Evolutionary conservation across 495 filamentous ascomycete genomes (phyloP).

Genomic region (Daldinia concentrica): DNA sequence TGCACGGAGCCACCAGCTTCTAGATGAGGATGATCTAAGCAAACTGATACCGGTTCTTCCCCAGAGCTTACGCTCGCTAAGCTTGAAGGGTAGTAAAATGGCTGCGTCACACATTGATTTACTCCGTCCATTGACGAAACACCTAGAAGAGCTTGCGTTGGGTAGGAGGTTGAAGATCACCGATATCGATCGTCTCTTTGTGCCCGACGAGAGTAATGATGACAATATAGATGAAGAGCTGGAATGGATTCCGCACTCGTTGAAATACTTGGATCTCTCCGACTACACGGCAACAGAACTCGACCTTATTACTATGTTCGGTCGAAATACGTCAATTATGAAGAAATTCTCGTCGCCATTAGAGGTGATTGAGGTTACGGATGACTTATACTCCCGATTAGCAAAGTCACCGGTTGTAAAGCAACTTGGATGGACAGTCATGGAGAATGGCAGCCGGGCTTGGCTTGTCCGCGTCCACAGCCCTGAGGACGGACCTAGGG

Average conservation of each 20-base stretch:
- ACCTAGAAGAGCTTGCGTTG: constrained; percentile 81
- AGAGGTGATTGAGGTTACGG: constrained; percentile 79
- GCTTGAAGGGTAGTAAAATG: constrained; percentile 79
- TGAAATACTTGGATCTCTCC: constrained; percentile 79
- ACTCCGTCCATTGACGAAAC: constrained; percentile 77
- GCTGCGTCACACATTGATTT: constrained; percentile 68
- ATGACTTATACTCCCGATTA: constrained; percentile 73
- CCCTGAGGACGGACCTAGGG: constrained; percentile 44
- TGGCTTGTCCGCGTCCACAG: constrained; percentile 71
- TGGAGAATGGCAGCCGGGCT: constrained; percentile 70
- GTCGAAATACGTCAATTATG: constrained; percentile 66
- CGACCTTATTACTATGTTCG: constrained; percentile 70
- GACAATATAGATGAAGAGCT: constrained; percentile 45
- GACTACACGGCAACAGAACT: constrained; percentile 70
- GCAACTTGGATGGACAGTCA: constrained; percentile 70
- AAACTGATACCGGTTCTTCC: constrained; percentile 75
- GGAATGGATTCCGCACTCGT: constrained; percentile 67
- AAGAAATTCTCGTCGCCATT: constrained; percentile 71
- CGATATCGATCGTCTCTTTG: constrained; percentile 69
- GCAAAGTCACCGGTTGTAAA: constrained; percentile 58
- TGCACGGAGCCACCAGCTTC: constrained; percentile 74
- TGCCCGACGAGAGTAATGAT: constrained; percentile 54
- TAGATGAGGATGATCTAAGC: constrained; percentile 71
- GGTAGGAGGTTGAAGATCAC: constrained; percentile 71
- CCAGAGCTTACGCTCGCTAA: constrained; percentile 73